phyloP scores from a whole-genome alignment of 176 grass and related monocot genomes.

The Pharus latifolius region DNA sequence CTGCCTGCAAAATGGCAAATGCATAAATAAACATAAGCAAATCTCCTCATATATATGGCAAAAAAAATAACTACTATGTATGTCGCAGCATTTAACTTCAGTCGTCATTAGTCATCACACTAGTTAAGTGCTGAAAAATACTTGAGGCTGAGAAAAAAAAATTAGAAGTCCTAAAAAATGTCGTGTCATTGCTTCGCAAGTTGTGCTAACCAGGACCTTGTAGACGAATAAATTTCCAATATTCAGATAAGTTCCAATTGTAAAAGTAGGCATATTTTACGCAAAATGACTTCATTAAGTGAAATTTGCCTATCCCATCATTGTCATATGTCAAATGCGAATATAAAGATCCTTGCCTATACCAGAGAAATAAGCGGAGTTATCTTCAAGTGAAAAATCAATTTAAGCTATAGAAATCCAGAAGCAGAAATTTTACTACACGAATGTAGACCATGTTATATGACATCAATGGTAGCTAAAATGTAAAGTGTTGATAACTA shows the following conservation, averaged over 20 bases:
- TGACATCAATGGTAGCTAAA: no score
- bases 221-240: background rate
- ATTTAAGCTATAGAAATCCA: background rate
- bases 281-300: background rate
- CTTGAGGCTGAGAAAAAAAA: background rate
- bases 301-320: background rate
- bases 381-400: background rate
- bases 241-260: background rate
- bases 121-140: background rate
- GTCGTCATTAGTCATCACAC: background rate
- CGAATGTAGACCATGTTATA: background rate
- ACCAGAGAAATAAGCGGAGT: background rate
- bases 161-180: no score
- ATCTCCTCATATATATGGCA: background rate
- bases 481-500: no score
- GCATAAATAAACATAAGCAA: background rate
- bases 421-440: background rate
- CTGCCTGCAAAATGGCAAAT: constrained; percentile 39
- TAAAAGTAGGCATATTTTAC: background rate
- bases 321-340: background rate
- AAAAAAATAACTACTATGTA: background rate
- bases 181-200: no score
- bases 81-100: background rate
- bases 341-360: background rate
- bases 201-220: background rate